phyloP scores from a whole-genome alignment of 75 land plant genomes.

The Isoetes taiwanensis region DNA sequence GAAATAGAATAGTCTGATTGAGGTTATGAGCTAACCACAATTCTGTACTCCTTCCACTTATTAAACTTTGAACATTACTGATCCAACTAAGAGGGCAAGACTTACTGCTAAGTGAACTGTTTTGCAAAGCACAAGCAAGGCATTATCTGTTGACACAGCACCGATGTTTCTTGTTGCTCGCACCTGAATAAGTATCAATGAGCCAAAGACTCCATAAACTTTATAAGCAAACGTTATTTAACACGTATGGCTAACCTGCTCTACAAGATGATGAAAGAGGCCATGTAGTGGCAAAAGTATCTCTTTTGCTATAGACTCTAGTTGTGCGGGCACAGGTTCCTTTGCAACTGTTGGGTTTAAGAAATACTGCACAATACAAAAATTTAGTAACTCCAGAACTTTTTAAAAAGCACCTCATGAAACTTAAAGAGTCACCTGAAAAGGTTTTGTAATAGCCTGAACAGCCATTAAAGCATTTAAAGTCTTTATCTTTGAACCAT shows the following conservation, averaged over 20 bases:
- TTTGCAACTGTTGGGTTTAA: conserved; percentile 61
- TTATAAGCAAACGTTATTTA: background rate
- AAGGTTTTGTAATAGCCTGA: conserved; percentile 55
- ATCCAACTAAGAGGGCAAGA: background rate
- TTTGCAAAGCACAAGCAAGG: conserved; percentile 52
- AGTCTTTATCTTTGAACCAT: conserved; percentile 31
- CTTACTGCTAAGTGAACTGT: conserved; percentile 71
- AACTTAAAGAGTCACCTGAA: conserved; percentile 37
- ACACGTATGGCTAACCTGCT: conserved; percentile 24
- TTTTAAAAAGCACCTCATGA: background rate
- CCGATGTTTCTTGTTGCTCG: conserved; percentile 11
- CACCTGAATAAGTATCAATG: conserved; percentile 23
- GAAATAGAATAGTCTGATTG: too few relatives aligned
- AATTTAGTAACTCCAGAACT: background rate
- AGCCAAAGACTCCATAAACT: conserved; percentile 8
- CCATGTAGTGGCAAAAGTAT: conserved; percentile 46
- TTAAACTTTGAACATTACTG: too few relatives aligned
- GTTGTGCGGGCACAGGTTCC: conserved; percentile 69
- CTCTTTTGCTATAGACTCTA: conserved; percentile 50
- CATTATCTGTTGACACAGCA: conserved; percentile 28
- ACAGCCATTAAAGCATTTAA: conserved; percentile 49
- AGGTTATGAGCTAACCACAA: too few relatives aligned
- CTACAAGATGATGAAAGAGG: conserved; percentile 41
- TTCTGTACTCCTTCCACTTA: too few relatives aligned
- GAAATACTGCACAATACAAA: conserved; percentile 49